These are phyloP conservation scores for Colletotrichum higginsianum DNA, from an alignment of 2,329 filamentous ascomycete species.

Conservation along the genomic window DNA sequence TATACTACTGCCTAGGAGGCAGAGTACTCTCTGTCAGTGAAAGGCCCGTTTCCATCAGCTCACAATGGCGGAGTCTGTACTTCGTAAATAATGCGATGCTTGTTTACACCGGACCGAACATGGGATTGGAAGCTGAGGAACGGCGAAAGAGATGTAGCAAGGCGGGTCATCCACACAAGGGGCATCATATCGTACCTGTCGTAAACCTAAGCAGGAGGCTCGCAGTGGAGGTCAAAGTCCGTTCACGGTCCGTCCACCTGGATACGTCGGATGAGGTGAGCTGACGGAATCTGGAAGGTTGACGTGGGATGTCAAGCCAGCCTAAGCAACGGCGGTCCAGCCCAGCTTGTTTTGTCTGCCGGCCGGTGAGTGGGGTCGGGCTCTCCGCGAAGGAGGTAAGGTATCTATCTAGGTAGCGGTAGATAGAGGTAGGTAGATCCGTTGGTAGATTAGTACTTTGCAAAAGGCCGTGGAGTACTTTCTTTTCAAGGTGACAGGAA, in stretches of 20 bases:
- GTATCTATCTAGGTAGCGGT: too few relatives aligned
- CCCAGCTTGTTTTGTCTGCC: conserved; percentile 8
- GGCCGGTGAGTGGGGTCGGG: conserved; percentile 19
- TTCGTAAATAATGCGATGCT: conserved; percentile 6
- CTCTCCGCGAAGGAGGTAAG: background rate
- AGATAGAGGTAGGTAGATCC: too few relatives aligned
- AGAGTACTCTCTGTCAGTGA: background rate
- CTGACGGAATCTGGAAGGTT: conserved; percentile 14
- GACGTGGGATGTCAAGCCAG: conserved; percentile 25
- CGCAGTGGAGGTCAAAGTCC: conserved; percentile 24
- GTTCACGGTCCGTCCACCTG: background rate
- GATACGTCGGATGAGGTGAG: conserved; percentile 11
- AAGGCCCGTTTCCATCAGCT: conserved; percentile 35
- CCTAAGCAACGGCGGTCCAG: conserved; percentile 20
- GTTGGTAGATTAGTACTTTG: background rate
- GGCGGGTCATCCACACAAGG: conserved; percentile 20
- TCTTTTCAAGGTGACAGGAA: conserved; percentile 8
- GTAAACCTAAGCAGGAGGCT: conserved; percentile 11
- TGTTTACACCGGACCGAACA: background rate
- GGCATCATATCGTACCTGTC: conserved; percentile 14
- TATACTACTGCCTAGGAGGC: background rate
- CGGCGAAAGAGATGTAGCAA: conserved; percentile 24
- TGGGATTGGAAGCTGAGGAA: conserved; percentile 12
- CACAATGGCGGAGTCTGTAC: conserved; percentile 17
- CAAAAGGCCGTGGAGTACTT: conserved; percentile 13